Percentiles rank a stretch among this genome's conserved stretches.
Evolutionary conservation across 768 basidiomycete genomes (phyloP).

Genomic region (Asterophora lycoperdoides): DNA sequence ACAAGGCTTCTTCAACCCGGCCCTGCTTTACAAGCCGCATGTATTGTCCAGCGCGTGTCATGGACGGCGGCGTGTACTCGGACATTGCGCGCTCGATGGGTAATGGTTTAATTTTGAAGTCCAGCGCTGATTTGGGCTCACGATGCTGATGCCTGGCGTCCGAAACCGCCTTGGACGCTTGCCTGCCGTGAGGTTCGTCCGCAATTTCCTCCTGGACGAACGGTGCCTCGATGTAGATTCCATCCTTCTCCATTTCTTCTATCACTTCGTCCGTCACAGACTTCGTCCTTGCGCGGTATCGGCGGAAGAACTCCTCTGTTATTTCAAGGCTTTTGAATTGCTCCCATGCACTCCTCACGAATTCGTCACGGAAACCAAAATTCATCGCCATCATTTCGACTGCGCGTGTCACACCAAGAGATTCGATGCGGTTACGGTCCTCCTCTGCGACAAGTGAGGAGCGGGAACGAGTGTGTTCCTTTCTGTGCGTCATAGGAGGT

Average conservation of each 20-base stretch:
- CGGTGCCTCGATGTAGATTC: neutral
- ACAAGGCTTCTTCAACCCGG: slow-evolving; percentile 30
- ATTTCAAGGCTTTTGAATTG: slow-evolving; percentile 29
- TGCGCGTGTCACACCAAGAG: slow-evolving; percentile 21
- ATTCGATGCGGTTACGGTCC: slow-evolving; percentile 17
- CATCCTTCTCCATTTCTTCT: slow-evolving; percentile 14
- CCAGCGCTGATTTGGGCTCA: neutral
- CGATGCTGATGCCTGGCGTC: neutral
- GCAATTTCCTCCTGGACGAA: neutral
- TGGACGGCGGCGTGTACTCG: slow-evolving; percentile 25
- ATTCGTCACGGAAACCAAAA: slow-evolving; percentile 38
- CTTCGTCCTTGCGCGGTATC: slow-evolving; percentile 36
- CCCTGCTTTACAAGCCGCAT: slow-evolving; percentile 31
- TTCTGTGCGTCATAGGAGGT: neutral
- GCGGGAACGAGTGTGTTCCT: neutral
- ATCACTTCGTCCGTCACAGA: slow-evolving; percentile 12
- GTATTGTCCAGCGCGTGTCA: slow-evolving; percentile 29
- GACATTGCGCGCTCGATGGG: slow-evolving; percentile 15
- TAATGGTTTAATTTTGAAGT: slow-evolving; percentile 20
- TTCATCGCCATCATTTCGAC: slow-evolving; percentile 40
- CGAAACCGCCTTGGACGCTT: neutral
- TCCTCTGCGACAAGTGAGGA: slow-evolving; percentile 16
- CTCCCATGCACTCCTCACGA: slow-evolving; percentile 37
- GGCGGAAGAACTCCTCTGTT: slow-evolving; percentile 34
- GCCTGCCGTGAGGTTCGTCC: neutral